These are phyloP conservation scores for Styphnolobium japonicum DNA, from an alignment of 306 rosid genomes.

Conservation along the genomic window DNA sequence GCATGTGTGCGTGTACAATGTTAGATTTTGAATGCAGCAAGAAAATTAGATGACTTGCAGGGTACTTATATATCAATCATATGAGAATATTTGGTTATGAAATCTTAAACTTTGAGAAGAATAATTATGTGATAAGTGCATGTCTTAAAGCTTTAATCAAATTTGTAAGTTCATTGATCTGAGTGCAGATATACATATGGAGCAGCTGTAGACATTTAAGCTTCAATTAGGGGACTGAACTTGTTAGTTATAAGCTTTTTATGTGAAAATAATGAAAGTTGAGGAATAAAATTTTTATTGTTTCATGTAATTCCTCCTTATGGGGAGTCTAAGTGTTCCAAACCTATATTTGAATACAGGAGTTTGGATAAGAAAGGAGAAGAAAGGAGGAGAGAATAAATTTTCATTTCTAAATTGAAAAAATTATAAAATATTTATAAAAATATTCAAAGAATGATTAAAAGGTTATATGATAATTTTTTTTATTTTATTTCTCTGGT, in stretches of 20 bases:
- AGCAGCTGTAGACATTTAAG: neutral
- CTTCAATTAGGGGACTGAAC: neutral
- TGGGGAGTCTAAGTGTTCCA: too few relatives aligned
- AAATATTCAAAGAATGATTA: too few relatives aligned
- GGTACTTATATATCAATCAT: neutral
- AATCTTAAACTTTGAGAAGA: neutral
- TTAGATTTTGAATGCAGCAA: neutral
- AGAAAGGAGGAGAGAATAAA: too few relatives aligned
- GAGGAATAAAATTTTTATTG: neutral
- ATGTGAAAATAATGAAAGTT: neutral
- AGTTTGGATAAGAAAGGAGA: too few relatives aligned
- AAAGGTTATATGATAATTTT: too few relatives aligned
- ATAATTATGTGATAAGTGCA: neutral
- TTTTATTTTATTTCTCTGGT: too few relatives aligned
- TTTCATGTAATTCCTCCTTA: too few relatives aligned
- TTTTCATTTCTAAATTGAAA: too few relatives aligned
- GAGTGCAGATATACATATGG: neutral
- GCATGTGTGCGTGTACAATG: neutral
- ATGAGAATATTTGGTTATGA: neutral
- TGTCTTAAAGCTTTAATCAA: neutral
- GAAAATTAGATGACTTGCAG: neutral
- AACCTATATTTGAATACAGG: too few relatives aligned
- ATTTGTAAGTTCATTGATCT: neutral
- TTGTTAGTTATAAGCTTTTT: neutral
- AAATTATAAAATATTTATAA: too few relatives aligned